Percentiles rank a stretch among this genome's conserved stretches.
These are phyloP conservation scores for Cyberlindnera japonica DNA, from an alignment of 805 yeast species.

Conservation along the genomic window DNA sequence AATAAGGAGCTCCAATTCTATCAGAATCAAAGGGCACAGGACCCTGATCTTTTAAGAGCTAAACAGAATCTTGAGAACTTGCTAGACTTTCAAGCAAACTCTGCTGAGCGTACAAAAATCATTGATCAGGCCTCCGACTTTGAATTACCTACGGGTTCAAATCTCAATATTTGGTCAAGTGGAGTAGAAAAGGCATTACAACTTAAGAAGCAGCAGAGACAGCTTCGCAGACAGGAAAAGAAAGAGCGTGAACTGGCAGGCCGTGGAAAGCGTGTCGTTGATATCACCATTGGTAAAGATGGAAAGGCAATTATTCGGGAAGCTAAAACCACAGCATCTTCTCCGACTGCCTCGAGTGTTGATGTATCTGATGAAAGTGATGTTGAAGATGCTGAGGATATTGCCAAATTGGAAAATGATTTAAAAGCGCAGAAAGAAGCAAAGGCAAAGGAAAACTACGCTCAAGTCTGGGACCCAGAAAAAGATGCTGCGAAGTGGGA, in stretches of 20 bases:
- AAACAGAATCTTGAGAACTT: constrained; percentile 69
- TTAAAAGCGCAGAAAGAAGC: constrained; percentile 33
- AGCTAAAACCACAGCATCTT: constrained; percentile 15
- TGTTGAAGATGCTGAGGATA: constrained; percentile 32
- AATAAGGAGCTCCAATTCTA: constrained; percentile 42
- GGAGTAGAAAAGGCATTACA: constrained; percentile 85
- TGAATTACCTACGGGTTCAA: constrained; percentile 54
- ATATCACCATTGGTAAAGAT: constrained; percentile 67
- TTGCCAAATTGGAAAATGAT: constrained; percentile 29
- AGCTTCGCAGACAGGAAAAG: constrained; percentile 59
- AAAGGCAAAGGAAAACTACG: constrained; percentile 30
- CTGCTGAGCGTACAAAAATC: constrained; percentile 85
- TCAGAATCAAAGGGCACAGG: constrained; percentile 38
- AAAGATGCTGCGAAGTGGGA: constrained; percentile 53
- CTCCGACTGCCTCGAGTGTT: neutral
- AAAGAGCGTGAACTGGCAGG: constrained; percentile 60
- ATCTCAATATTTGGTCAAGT: constrained; percentile 69
- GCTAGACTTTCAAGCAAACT: constrained; percentile 76
- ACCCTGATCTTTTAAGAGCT: constrained; percentile 63
- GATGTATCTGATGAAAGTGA: constrained; percentile 33
- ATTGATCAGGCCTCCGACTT: constrained; percentile 92
- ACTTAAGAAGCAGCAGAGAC: constrained; percentile 80
- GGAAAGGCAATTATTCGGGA: constrained; percentile 66
- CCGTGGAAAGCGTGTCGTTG: constrained; percentile 68
- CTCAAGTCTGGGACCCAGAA: constrained; percentile 57